Evolutionary conservation across 805 yeast species (phyloP).

Genomic region (Maudiozyma turicensis): DNA sequence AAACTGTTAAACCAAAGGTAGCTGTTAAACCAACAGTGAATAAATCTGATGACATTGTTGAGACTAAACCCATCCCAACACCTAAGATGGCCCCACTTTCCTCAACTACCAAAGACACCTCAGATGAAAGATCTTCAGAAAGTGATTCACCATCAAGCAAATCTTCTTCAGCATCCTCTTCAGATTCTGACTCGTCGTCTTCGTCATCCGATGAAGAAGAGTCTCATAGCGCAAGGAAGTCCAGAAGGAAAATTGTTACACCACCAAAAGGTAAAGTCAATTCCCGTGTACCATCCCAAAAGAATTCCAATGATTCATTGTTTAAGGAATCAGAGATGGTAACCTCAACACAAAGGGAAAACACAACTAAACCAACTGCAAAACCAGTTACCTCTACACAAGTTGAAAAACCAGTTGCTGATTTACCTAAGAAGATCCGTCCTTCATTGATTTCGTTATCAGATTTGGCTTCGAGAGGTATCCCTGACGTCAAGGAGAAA

Average conservation of each 20-base stretch:
- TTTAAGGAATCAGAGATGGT: neutral
- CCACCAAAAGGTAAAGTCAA: slow-evolving; percentile 33
- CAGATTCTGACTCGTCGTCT: slow-evolving; percentile 16
- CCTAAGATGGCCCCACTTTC: neutral
- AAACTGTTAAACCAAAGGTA: neutral
- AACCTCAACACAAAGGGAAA: neutral
- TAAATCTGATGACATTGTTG: neutral
- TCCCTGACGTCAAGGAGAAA: slow-evolving; percentile 56
- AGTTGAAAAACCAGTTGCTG: slow-evolving; percentile 6
- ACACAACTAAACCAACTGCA: neutral
- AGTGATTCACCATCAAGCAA: neutral
- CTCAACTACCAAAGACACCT: neutral
- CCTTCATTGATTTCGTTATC: slow-evolving; percentile 44
- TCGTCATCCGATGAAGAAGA: slow-evolving; percentile 19
- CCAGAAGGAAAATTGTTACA: slow-evolving; percentile 36
- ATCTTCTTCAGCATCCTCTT: slow-evolving; percentile 1
- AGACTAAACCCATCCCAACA: neutral
- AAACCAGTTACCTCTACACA: neutral
- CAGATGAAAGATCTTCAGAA: neutral
- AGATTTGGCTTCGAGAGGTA: slow-evolving; percentile 53
- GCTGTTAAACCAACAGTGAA: neutral
- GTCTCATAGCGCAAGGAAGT: slow-evolving; percentile 11
- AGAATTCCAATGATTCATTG: neutral
- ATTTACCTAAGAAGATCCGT: slow-evolving; percentile 25
- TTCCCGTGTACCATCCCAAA: slow-evolving; percentile 9